These are phyloP conservation scores for Styphnolobium japonicum DNA, from an alignment of 306 rosid species.

Conservation along the genomic window DNA sequence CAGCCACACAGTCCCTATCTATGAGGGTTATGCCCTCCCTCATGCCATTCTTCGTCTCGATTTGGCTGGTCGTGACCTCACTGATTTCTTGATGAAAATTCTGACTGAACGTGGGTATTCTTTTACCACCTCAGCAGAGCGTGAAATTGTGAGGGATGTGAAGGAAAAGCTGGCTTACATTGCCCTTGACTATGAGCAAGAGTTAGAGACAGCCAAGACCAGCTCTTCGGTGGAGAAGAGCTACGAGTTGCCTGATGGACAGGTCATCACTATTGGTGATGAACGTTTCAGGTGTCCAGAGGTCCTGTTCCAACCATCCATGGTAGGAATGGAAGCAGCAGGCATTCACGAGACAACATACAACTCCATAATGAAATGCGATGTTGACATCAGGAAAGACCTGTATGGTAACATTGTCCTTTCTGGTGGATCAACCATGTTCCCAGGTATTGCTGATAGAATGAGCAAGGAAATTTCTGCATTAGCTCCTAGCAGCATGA, in stretches of 20 bases:
- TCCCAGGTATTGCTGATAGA: constrained; percentile 94
- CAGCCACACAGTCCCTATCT: constrained; percentile 97
- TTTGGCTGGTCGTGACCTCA: constrained; percentile 96
- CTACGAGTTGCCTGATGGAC: constrained; percentile 95
- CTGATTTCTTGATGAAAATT: constrained; percentile 93
- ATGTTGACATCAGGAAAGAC: constrained; percentile 97
- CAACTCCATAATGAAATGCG: constrained; percentile 98
- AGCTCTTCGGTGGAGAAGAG: constrained; percentile 99
- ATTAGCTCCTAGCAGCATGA: constrained; percentile 98
- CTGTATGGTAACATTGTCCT: constrained; percentile 95
- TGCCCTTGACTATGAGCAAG: constrained; percentile 91
- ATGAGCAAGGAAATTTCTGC: constrained; percentile 99
- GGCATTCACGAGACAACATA: constrained; percentile 99
- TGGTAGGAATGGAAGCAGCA: constrained; percentile 98
- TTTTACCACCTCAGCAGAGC: constrained; percentile 96
- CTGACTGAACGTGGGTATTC: constrained; percentile 96
- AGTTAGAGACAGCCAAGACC: constrained; percentile 82
- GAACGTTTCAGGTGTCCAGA: constrained; percentile 99
- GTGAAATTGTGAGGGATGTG: constrained; percentile 98
- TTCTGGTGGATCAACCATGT: constrained; percentile 99
- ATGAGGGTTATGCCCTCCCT: constrained; percentile 98
- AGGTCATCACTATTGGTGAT: constrained; percentile 93
- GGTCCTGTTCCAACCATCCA: constrained; percentile 93
- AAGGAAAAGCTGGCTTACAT: constrained; percentile 92
- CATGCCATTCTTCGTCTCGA: constrained; percentile 99